Evolutionary conservation across 768 basidiomycete species (phyloP).

Genomic region (Tylopilus sp.): DNA sequence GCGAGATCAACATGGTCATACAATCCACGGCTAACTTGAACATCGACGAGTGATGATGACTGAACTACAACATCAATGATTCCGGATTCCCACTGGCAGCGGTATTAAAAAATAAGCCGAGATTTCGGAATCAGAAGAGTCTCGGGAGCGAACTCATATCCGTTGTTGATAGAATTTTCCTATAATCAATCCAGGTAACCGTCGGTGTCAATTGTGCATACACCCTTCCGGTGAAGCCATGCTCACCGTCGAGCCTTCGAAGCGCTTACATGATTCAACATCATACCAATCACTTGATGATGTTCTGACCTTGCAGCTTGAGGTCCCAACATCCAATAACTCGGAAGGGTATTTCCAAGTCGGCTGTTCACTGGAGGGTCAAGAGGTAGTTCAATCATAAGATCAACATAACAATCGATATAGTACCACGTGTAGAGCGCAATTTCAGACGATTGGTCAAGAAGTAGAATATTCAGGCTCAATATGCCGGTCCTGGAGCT

Average conservation of each 20-base stretch:
- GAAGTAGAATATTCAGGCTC: too few species aligned
- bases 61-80: constrained; percentile 97
- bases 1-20: too few species aligned
- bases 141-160: constrained; percentile 96
- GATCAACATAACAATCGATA: neutral
- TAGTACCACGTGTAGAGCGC: too few species aligned
- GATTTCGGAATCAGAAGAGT: constrained; percentile 99
- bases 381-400: constrained; percentile 92
- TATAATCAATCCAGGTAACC: constrained; percentile 29
- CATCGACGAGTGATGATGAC: constrained; percentile 24
- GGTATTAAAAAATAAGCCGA: constrained; percentile 94
- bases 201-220: constrained; percentile 21
- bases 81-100: constrained; percentile 54
- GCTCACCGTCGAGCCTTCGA: constrained; percentile 92
- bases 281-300: constrained; percentile 99
- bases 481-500: too few species aligned
- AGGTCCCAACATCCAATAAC: too few species aligned
- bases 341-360: too few species aligned
- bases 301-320: constrained; percentile 93
- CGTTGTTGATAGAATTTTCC: constrained; percentile 94
- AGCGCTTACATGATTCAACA: constrained; percentile 90
- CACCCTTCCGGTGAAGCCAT: constrained; percentile 88
- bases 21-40: too few species aligned
- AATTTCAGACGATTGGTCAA: constrained; percentile 51
- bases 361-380: constrained; percentile 98